Evolutionary conservation across 495 filamentous ascomycete genomes (phyloP), one percentile per base, ranked within the genome.

Genomic region (Cercophora newfieldiana): DNA sequence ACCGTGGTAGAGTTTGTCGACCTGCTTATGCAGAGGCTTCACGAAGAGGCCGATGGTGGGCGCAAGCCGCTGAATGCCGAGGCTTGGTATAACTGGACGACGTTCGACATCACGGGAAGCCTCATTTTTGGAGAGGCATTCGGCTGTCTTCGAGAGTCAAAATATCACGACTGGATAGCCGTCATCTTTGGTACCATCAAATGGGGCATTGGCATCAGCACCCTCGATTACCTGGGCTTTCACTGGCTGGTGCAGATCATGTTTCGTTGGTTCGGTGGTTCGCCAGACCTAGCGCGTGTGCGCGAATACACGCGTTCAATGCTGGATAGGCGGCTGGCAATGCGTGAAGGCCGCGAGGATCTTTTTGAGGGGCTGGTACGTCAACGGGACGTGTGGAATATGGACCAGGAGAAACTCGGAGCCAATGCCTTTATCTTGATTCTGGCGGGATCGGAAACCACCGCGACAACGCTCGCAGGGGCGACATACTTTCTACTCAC

Each of bases 71-170:
- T 74, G 5, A 69, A 81, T 31, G 68, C 76, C 71, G 66, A 67
- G 0, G 65, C 77, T n/a, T 88, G 84, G 83, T 82, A 78, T 63
- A 86, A 83, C 47, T 85, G 73, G 53, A 78, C 75, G 10, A 87
- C 84, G 0, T 88, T 88, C 56, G 85, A 87, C 61, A 75, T 87
- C 4, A 83, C 85, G 22, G 84, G 85, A 0, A 81, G 87, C 66
- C 69, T 88, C 1, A 77, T 79, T 1, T 84, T 87, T 59, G 86
- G 84, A 0, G 77, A 85, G 57, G 69, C 85, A 0, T 84, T 89
- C 59, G 79, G 80, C 12, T 81, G 84, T 33, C 75, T 89, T 2
- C 67, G 66, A 2, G 57, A 47, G 3, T 48, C 63, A 50, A 25
- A 53, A 10, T 77, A 71, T 26, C 77, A 79, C 33, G 69, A 71